Evolutionary conservation across 768 basidiomycete species (phyloP), one percentile per base, ranked within the genome.

Genomic region (Suillus alpinus): DNA sequence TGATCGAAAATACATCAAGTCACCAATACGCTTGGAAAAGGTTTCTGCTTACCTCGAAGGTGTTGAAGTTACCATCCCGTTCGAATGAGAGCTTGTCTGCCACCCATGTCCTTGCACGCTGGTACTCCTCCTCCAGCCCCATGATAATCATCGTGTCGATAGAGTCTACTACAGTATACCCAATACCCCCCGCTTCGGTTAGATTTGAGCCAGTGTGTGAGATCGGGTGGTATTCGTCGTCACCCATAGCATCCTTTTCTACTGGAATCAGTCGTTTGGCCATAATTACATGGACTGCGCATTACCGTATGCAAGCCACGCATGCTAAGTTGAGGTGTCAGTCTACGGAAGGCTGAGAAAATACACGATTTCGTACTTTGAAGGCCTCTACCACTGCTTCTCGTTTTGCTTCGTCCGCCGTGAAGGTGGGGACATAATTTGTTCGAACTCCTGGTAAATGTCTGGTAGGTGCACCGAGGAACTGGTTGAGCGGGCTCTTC

Each of bases 221-320:
- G 26, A 98, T 81, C 0, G 95, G 95, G 68, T 96, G 93, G 68
- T 94, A 97, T 72, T 96, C 92, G 76, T 97, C 94, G 59, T 82
- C 82, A 1, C 95, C 95, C 86, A 93, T 94, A 2, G 95, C 95
- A 71, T 97, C 87, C 50, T 85, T 77, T 76, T 94, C 94, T 94
- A 76, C 47, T 32, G 55, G 6, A 53, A 53, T 67, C 56, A 71
- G 34, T 59, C 57, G 8, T 55, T 60, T 52, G 57, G 53, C 57
- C 52, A 13, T 43, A 8, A 56, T 20, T 37, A 53, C 7, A 50
- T n/a, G 7, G 20, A 61, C 73, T 78, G 57, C 14, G 37, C 66
- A 31, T 41, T 62, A 92, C 92, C 92, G 69, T 95, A 95, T 32
- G 92, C 89, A 61, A 67, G 71, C 92, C 93, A 95, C 26, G 92